phyloP scores from a whole-genome alignment of 169 alveolate species.

The Amoebophrya sp. region DNA sequence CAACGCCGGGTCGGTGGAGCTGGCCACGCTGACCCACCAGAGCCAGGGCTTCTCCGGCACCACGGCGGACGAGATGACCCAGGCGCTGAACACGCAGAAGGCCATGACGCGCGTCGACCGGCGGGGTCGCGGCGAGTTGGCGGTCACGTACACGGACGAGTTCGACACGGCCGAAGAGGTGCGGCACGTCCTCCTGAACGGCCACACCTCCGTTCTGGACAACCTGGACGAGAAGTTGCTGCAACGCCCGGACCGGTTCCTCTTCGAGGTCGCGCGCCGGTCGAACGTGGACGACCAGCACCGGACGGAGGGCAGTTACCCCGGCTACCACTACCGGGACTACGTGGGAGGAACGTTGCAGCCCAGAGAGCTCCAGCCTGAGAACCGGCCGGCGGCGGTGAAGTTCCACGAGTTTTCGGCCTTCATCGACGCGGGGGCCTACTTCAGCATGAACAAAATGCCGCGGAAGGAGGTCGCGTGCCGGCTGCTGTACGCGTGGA shows the following conservation, averaged over 20 bases:
- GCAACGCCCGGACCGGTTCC: background rate
- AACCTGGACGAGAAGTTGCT: too few relatives aligned
- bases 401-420: background rate
- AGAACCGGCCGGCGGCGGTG: background rate
- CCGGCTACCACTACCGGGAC: background rate
- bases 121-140: background rate
- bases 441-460: background rate
- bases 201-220: too few relatives aligned
- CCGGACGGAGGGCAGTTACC: background rate
- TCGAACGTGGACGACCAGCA: background rate
- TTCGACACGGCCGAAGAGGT: background rate
- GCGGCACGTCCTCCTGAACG: background rate
- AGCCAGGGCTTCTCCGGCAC: background rate
- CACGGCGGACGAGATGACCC: background rate
- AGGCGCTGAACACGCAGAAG: background rate
- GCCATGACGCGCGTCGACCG: background rate
- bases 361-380: background rate
- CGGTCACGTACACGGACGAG: background rate
- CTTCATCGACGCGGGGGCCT: background rate
- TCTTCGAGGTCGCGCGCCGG: background rate
- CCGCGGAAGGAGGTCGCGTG: background rate
- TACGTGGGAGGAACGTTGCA: background rate
- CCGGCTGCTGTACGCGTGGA: background rate
- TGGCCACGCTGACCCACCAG: background rate
- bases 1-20: background rate